These are phyloP conservation scores for Cyclotella atomus DNA, from an alignment of 108 stramenopile species.

Conservation along the genomic window DNA sequence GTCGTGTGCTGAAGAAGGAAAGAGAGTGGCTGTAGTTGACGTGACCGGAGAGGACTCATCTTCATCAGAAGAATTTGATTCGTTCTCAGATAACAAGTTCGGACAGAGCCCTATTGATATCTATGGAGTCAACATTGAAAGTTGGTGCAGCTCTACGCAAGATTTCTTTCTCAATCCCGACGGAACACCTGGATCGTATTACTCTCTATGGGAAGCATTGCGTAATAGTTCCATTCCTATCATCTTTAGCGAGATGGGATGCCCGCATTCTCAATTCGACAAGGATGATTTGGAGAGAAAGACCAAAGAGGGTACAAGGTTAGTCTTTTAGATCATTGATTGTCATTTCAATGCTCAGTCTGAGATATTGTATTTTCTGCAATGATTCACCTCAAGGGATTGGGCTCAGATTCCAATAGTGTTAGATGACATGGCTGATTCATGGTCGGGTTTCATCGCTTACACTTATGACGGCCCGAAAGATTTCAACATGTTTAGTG, in stretches of 20 bases:
- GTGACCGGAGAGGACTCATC: too few relatives aligned
- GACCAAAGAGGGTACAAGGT: slow-evolving; percentile 31
- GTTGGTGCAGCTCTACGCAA: slow-evolving; percentile 66
- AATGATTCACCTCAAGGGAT: slow-evolving; percentile 21
- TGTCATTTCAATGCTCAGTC: background rate
- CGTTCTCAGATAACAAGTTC: too few relatives aligned
- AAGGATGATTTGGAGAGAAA: slow-evolving; percentile 47
- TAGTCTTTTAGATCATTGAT: background rate
- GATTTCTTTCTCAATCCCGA: slow-evolving; percentile 54
- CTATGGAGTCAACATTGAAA: slow-evolving; percentile 69
- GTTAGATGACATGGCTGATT: slow-evolving; percentile 49
- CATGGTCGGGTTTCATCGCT: slow-evolving; percentile 63
- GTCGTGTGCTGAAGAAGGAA: slow-evolving; percentile 41
- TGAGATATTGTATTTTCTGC: too few relatives aligned
- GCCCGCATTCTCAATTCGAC: slow-evolving; percentile 60
- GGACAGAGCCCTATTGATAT: slow-evolving; percentile 38
- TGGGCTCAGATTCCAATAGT: slow-evolving; percentile 60
- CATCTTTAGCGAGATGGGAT: slow-evolving; percentile 74
- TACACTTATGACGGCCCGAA: slow-evolving; percentile 66
- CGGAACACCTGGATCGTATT: slow-evolving; percentile 55
- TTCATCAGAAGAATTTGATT: too few relatives aligned
- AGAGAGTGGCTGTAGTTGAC: too few relatives aligned
- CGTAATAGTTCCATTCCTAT: slow-evolving; percentile 46
- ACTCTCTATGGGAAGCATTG: slow-evolving; percentile 46
- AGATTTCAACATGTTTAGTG: slow-evolving; percentile 58